These are phyloP conservation scores for Plasmopara halstedii DNA, from an alignment of 352 stramenopile species.

Conservation along the genomic window DNA sequence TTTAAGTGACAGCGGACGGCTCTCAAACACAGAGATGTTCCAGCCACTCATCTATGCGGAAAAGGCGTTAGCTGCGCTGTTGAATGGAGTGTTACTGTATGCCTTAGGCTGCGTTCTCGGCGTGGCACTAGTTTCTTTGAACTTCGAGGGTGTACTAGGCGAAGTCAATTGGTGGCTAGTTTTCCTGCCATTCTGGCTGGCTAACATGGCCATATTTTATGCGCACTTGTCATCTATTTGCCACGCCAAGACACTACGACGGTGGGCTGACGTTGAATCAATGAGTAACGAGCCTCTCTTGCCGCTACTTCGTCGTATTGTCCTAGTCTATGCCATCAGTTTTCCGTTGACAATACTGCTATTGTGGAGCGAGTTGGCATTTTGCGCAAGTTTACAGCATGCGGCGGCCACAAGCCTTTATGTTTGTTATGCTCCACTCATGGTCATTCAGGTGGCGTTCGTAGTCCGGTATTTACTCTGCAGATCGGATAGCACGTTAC, in stretches of 20 bases:
- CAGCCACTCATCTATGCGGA: conserved; percentile 73
- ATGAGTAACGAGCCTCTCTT: conserved; percentile 80
- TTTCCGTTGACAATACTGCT: conserved; percentile 61
- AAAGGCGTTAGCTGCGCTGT: conserved; percentile 58
- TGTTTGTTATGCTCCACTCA: conserved; percentile 67
- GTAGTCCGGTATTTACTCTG: conserved; percentile 77
- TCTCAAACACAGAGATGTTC: conserved; percentile 44
- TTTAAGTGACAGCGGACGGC: conserved; percentile 7
- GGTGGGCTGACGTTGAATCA: conserved; percentile 70
- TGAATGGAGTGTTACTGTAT: conserved; percentile 75
- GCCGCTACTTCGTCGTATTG: conserved; percentile 62
- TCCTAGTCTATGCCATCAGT: conserved; percentile 70
- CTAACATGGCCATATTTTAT: conserved; percentile 48
- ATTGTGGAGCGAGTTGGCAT: conserved; percentile 77
- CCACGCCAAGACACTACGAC: conserved; percentile 54
- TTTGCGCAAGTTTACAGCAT: conserved; percentile 64
- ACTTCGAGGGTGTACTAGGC: conserved; percentile 64
- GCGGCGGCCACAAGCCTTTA: conserved; percentile 54
- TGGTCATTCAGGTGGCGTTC: conserved; percentile 78
- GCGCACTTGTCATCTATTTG: conserved; percentile 57
- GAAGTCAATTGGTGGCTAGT: conserved; percentile 75
- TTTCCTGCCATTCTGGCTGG: conserved; percentile 76
- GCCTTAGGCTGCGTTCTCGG: conserved; percentile 65
- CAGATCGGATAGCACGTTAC: conserved; percentile 63
- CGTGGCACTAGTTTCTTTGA: conserved; percentile 63